Evolutionary conservation across 352 stramenopile species (phyloP).

Genomic region (Thalassiosira mediterranea): DNA sequence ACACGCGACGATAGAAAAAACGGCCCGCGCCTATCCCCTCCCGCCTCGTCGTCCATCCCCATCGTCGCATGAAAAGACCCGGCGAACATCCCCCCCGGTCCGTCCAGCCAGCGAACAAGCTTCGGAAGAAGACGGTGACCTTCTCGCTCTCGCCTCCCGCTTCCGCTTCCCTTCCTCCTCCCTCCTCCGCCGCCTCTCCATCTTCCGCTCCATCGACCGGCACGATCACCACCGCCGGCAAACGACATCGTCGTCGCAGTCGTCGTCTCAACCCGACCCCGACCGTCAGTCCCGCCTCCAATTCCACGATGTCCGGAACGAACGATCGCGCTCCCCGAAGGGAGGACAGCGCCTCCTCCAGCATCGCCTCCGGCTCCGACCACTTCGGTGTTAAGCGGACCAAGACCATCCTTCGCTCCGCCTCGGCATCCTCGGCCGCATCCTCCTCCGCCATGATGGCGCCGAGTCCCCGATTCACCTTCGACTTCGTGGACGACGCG

Average conservation of each 20-base stretch:
- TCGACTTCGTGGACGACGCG: constrained; percentile 28
- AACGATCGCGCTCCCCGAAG: neutral
- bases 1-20: too few species aligned
- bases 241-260: neutral
- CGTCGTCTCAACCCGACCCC: neutral
- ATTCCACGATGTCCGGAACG: neutral
- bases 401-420: constrained; percentile 4
- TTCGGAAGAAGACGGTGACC: constrained; percentile 11
- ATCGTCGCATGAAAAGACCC: constrained; percentile 6
- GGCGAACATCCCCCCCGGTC: neutral
- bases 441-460: neutral
- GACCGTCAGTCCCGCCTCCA: constrained; percentile 1
- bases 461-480: constrained; percentile 16
- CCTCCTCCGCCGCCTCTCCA: neutral
- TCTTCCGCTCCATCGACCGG: neutral
- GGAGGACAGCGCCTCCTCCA: neutral
- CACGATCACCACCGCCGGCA: neutral
- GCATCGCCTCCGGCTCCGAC: too few species aligned
- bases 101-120: neutral
- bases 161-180: neutral
- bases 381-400: too few species aligned
- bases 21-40: too few species aligned
- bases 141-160: neutral
- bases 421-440: neutral
- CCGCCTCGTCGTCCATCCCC: too few species aligned